phyloP scores from a whole-genome alignment of 768 basidiomycete genomes.

The Rhizopogon sp. region DNA sequence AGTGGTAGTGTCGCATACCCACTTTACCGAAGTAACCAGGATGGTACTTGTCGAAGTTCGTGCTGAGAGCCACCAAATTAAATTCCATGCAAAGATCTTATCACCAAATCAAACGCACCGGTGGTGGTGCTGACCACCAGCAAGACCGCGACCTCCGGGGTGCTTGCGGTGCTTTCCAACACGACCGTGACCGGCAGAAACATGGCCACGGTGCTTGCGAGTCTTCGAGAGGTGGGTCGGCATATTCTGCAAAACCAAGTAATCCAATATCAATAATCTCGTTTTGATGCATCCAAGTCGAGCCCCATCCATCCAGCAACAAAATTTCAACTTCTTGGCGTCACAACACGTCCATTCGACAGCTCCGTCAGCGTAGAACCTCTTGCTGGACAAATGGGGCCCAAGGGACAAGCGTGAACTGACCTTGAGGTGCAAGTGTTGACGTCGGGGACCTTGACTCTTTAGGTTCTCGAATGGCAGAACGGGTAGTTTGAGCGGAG shows the following conservation, averaged over 20 bases:
- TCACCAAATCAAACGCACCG: slow-evolving; percentile 47
- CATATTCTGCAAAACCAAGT: slow-evolving; percentile 51
- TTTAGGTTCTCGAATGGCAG: neutral
- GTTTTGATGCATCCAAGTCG: slow-evolving; percentile 27
- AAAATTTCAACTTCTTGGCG: slow-evolving; percentile 24
- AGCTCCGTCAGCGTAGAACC: slow-evolving; percentile 8
- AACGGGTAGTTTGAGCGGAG: slow-evolving; percentile 17
- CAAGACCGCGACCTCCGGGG: slow-evolving; percentile 99
- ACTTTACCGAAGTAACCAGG: slow-evolving; percentile 99
- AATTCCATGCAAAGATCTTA: neutral
- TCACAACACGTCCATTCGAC: slow-evolving; percentile 13
- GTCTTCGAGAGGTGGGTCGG: slow-evolving; percentile 96
- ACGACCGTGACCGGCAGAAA: slow-evolving; percentile 99
- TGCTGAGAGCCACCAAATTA: slow-evolving; percentile 40
- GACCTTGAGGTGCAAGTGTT: slow-evolving; percentile 60
- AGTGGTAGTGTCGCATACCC: slow-evolving; percentile 99
- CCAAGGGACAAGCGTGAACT: slow-evolving; percentile 35
- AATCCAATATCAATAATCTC: slow-evolving; percentile 14
- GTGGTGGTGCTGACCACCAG: slow-evolving; percentile 99
- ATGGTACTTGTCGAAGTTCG: slow-evolving; percentile 99
- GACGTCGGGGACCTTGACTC: slow-evolving; percentile 33
- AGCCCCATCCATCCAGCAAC: slow-evolving; percentile 47
- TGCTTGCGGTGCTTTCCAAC: slow-evolving; percentile 99
- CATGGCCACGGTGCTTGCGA: slow-evolving; percentile 98
- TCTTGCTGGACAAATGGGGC: slow-evolving; percentile 13